Base-by-base conservation (phyloP, 192 early-diverging fungal species). In the Entomortierella lignicola region DNA sequence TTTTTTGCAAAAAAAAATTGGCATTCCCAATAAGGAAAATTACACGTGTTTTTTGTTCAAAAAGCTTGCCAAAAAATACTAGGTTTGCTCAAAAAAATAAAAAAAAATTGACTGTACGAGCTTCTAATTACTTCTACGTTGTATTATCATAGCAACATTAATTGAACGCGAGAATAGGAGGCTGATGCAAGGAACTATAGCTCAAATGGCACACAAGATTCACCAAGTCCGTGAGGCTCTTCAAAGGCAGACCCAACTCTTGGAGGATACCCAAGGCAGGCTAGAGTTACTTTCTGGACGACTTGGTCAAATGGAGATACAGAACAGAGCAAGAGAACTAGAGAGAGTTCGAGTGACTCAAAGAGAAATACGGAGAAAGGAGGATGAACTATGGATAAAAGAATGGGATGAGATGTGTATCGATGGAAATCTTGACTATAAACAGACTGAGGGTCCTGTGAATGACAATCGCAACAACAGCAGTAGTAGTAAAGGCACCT, bases 151-250 rank as follows among this genome's bases (percentile, higher is more conserved):
- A 63, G 73, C 66, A 51, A 77, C 47, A 1, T 27, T 69, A 1
- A 68, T 77, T 29, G 59, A 63, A 23, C 73, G 73, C n/a, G 66
- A 77, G 61, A 77, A 77, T 23, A 61, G 48, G 21, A 21, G 30
- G 1, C 8, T 27, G 5, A 55, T 77, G 55, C 55, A 69, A 7
- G 55, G 60, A 0, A 50, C 27, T 13, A 50, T 69, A 15, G 7
- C 60, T 4, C 73, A 77, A 8, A 77, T 77, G 66, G 55, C 58
- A 8, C 25, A 42, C 42, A 77, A 69, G 39, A 77, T 77, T 18
- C 42, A 54, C 4, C 65, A 53, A 26, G 73, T 77, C 37, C 65
- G 73, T 12, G 37, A 53, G 8, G 73, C 66, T 4, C 54, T 77
- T 18, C 59, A 60, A 17, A 42, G 66, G 13, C 73, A 77, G 39